Evolutionary conservation across 1,139 yeast species (phyloP), one percentile per base, ranked within the genome.

Genomic region (Candida sp.): DNA sequence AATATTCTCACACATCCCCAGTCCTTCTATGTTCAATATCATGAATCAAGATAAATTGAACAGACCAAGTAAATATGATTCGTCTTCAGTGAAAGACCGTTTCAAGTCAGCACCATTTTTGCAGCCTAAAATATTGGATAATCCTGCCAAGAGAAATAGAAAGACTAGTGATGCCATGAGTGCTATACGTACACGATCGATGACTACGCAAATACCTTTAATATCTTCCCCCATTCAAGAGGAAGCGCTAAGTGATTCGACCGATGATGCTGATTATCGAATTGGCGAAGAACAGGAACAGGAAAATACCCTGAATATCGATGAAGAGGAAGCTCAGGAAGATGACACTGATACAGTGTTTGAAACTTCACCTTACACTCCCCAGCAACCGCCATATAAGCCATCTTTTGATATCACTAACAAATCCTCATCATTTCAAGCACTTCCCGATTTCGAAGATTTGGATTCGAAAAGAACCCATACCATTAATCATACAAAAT

Each of bases 51-150:
- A 73, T 51, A 69, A 67, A 44, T 52, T 64, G 45, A 79, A 64
- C 43, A 58, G 61, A 5, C 61, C 73, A 4, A 64, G 76, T 15
- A 64, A 63, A 41, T 71, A 70, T 51, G 76, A 71, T 47, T 62
- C 67, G 45, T 71, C 71, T 45, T 65, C 70, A 42, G 71, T 73
- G 40, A 75, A 69, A 55, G 75, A 75, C 40, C 53, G 77, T 43
- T 73, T 73, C 55, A 73, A 73, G 49, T 75, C 70, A 74, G 78
- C 77, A 0, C 73, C 75, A 11, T 72, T 73, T 53, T 61, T 72
- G 40, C 75, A 61, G 54, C 73, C 70, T n/a, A 71, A 70, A 45
- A 63, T 65, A 23, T 61, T 65, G 22, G 72, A 64, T 48, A 68
- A 65, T 45, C 74, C 73, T 11, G 50, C 55, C 25, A 61, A 47